Percentiles rank a stretch among this genome's conserved stretches.
These are phyloP conservation scores for Phytopythium oedochilum DNA, from an alignment of 352 stramenopile genomes.

Conservation along the genomic window DNA sequence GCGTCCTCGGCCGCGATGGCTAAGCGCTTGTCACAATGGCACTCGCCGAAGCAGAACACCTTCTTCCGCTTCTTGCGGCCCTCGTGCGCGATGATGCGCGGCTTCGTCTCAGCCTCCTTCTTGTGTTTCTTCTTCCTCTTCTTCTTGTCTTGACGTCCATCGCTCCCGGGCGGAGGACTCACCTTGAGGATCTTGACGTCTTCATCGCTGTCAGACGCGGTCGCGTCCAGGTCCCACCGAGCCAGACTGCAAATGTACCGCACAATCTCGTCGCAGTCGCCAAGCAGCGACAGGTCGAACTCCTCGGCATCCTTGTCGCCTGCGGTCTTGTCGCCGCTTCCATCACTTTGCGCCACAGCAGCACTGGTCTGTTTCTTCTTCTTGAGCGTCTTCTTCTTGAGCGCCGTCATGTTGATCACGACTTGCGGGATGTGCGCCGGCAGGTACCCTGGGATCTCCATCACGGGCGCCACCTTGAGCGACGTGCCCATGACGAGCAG, in stretches of 20 bases:
- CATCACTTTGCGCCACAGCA: constrained; percentile 11
- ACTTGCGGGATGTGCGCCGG: constrained; percentile 78
- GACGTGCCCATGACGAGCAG: constrained; percentile 97
- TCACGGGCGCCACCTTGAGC: constrained; percentile 94
- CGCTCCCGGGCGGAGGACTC: background rate
- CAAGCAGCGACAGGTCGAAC: constrained; percentile 81
- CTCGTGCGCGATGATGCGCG: too few relatives aligned
- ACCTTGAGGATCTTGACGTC: background rate
- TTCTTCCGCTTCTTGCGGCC: constrained; percentile 1
- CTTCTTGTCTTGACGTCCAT: background rate
- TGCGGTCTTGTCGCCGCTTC: constrained; percentile 21
- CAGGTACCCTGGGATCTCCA: constrained; percentile 86
- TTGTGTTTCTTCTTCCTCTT: background rate
- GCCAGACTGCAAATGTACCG: constrained; percentile 55
- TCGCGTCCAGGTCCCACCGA: constrained; percentile 34
- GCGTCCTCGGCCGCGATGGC: constrained; percentile 21
- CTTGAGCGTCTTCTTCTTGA: constrained; percentile 74
- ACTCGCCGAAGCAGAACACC: constrained; percentile 33
- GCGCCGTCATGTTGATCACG: constrained; percentile 88
- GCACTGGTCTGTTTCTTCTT: constrained; percentile 18
- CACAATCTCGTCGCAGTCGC: constrained; percentile 76
- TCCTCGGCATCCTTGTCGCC: constrained; percentile 35
- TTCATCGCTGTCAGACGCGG: background rate
- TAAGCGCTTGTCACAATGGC: constrained; percentile 46
- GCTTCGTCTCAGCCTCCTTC: constrained; percentile 13